A percentile compares a stretch with the other conserved stretches of the same genome.
Conservation (phyloP, 495 filamentous ascomycete genomes). For the Massariosphaeria phaeospora region DNA sequence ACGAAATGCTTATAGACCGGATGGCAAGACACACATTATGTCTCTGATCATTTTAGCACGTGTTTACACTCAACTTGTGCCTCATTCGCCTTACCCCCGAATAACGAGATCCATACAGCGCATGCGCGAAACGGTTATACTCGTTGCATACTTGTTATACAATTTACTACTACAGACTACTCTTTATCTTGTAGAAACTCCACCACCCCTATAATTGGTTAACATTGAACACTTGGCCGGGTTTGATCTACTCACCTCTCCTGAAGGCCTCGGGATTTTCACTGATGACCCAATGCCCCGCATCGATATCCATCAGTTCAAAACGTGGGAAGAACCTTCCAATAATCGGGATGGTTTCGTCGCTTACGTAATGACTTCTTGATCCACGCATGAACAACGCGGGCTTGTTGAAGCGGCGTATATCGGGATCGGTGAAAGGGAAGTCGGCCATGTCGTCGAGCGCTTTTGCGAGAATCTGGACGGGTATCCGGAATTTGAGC, state of each 20-base stretch:
- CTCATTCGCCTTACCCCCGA: too few relatives aligned
- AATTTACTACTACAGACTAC: too few relatives aligned
- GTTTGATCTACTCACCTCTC: slow-evolving; percentile 54
- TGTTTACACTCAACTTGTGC: too few relatives aligned
- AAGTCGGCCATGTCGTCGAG: slow-evolving; percentile 76
- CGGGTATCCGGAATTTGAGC: slow-evolving; percentile 56
- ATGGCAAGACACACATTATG: too few relatives aligned
- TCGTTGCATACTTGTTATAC: too few relatives aligned
- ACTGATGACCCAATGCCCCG: slow-evolving; percentile 91
- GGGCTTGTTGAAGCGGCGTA: slow-evolving; percentile 63
- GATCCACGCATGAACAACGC: slow-evolving; percentile 82
- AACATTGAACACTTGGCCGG: slow-evolving; percentile 7
- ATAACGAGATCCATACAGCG: too few relatives aligned
- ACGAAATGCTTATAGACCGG: too few relatives aligned
- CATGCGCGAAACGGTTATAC: too few relatives aligned
- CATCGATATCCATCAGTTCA: slow-evolving; percentile 71
- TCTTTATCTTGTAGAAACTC: slow-evolving; percentile 60
- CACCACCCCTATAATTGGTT: slow-evolving; percentile 49
- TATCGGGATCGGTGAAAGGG: slow-evolving; percentile 64
- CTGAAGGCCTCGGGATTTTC: slow-evolving; percentile 87
- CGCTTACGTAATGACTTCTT: slow-evolving; percentile 75
- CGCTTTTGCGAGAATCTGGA: slow-evolving; percentile 52
- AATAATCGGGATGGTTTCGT: slow-evolving; percentile 81
- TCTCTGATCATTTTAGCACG: too few relatives aligned
- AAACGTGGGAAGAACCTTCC: slow-evolving; percentile 88